phyloP scores from a whole-genome alignment of 345 rosid genomes.

The Salix koriyanagi region DNA sequence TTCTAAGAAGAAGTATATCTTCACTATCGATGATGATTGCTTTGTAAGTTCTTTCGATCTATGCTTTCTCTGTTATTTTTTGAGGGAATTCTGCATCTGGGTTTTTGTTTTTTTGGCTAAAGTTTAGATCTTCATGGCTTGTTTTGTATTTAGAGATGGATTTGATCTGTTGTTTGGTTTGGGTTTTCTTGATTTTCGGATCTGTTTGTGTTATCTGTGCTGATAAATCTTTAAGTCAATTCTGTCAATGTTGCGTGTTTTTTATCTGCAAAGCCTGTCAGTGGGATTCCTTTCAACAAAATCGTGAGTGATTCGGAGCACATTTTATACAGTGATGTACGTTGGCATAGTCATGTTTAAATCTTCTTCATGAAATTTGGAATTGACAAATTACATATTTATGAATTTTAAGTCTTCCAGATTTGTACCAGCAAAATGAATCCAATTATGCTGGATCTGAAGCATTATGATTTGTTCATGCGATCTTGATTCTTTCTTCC shows the following conservation, averaged over 20 bases:
- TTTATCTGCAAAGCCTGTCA: not conserved
- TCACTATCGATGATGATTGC: slow-evolving; percentile 96
- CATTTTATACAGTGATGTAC: not conserved
- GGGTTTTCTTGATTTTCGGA: not conserved
- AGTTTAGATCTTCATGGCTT: slow-evolving; percentile 12
- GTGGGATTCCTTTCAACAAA: not conserved
- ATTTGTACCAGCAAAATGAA: not conserved
- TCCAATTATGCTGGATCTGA: not conserved
- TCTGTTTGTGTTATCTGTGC: not conserved
- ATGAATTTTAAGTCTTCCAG: not conserved
- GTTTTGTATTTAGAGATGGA: not conserved
- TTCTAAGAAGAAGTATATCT: slow-evolving; percentile 95
- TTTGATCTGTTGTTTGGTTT: slow-evolving; percentile 7
- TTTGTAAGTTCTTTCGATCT: slow-evolving; percentile 51
- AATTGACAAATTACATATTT: not conserved
- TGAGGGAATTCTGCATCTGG: slow-evolving; percentile 3
- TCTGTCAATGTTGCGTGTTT: not conserved
- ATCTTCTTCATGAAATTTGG: not conserved
- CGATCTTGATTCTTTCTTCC: not conserved
- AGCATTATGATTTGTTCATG: not conserved
- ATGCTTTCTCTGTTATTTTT: not conserved
- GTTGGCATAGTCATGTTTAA: not conserved
- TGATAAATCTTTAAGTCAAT: not conserved
- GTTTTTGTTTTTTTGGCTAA: not conserved
- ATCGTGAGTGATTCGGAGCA: not conserved